Evolutionary conservation across 371 early-diverging fungal species (phyloP).

Genomic region (Mucor ambiguus): DNA sequence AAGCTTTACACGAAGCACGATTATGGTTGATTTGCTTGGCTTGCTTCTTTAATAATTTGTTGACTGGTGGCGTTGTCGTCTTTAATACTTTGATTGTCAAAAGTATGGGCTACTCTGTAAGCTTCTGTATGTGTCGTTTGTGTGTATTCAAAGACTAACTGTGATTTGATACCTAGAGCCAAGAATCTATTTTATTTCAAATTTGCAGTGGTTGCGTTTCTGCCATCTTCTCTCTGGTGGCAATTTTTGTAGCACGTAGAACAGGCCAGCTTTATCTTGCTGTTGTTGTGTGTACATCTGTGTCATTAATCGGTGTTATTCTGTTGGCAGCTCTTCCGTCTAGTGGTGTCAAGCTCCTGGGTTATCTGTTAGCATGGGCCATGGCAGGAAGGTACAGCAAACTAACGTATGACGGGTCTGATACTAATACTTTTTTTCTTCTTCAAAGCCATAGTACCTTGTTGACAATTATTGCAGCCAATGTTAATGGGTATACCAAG

Average conservation of each 20-base stretch:
- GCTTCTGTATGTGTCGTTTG: not conserved
- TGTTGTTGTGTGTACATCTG: slow-evolving; percentile 18
- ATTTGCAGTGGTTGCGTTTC: slow-evolving; percentile 28
- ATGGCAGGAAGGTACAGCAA: slow-evolving; percentile 21
- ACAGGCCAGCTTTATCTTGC: slow-evolving; percentile 22
- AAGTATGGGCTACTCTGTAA: slow-evolving; percentile 39
- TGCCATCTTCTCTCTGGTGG: slow-evolving; percentile 20
- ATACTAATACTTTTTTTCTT: not conserved
- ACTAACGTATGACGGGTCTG: not conserved
- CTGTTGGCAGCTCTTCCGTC: slow-evolving; percentile 30
- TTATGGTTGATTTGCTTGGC: slow-evolving; percentile 26
- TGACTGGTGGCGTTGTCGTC: slow-evolving; percentile 34
- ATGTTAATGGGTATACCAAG: slow-evolving; percentile 46
- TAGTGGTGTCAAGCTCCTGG: slow-evolving; percentile 31
- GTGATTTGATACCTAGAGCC: slow-evolving; percentile 4
- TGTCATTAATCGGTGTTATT: slow-evolving; percentile 31
- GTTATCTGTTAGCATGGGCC: slow-evolving; percentile 33
- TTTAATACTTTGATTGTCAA: slow-evolving; percentile 39
- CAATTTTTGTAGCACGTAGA: slow-evolving; percentile 21
- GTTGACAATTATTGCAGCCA: slow-evolving; percentile 28
- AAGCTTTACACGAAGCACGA: slow-evolving; percentile 27
- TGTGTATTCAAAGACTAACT: not conserved
- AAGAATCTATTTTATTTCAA: slow-evolving; percentile 38
- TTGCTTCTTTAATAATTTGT: slow-evolving; percentile 25
- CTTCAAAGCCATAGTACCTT: slow-evolving; percentile 25